Percentiles rank a stretch among this genome's conserved stretches.
These are phyloP conservation scores for Rhodotorula sp. DNA, from an alignment of 1,284 basidiomycete species.

Conservation along the genomic window DNA sequence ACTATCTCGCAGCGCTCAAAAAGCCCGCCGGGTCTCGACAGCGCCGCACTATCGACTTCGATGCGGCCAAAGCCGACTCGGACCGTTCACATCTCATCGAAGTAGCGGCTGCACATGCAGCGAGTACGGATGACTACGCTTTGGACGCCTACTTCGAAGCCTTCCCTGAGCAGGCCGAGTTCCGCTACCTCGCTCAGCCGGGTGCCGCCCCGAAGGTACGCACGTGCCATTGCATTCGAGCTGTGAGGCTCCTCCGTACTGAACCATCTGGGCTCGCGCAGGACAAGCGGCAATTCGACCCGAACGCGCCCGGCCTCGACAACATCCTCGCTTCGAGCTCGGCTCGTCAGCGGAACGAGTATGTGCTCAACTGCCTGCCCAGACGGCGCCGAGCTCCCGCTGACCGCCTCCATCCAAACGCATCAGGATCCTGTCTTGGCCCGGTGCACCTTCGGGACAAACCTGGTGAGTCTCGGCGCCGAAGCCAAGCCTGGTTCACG, in stretches of 20 bases:
- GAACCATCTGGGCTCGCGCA: neutral
- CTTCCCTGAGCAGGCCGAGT: slow-evolving; percentile 29
- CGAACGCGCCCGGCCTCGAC: neutral
- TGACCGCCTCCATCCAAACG: no score
- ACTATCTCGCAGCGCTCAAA: neutral
- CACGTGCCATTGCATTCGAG: no score
- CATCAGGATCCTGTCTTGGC: slow-evolving; percentile 33
- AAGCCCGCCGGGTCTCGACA: neutral
- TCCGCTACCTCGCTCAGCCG: neutral
- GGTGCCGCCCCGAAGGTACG: neutral
- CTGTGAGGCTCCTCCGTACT: no score
- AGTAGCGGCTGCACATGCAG: neutral
- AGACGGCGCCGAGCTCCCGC: no score
- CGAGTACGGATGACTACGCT: slow-evolving; percentile 22
- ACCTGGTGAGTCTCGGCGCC: slow-evolving; percentile 13
- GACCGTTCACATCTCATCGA: neutral
- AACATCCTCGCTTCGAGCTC: neutral
- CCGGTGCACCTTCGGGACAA: slow-evolving; percentile 23
- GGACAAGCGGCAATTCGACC: slow-evolving; percentile 20
- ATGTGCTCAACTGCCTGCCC: neutral
- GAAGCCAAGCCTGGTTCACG: neutral
- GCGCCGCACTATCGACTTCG: neutral
- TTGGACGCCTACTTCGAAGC: slow-evolving; percentile 31
- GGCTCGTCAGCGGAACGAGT: slow-evolving; percentile 35
- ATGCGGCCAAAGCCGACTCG: neutral